Conservation (phyloP, 2,329 filamentous ascomycete genomes). For the Chaetoscypha palmicola region DNA sequence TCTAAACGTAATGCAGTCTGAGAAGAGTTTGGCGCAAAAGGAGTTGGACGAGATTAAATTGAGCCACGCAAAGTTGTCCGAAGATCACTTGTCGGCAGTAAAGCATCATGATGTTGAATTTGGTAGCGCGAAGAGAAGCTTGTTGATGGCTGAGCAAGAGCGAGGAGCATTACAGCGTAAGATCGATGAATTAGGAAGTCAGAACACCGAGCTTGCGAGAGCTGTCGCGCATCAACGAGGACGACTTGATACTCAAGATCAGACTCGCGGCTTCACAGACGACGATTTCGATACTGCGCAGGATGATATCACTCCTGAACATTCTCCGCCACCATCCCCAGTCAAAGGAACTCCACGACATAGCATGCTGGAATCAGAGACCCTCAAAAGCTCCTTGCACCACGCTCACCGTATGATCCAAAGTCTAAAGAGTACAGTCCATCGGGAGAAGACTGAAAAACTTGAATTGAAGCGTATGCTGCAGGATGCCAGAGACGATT, state of each 20-base stretch:
- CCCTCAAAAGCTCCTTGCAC: conserved; percentile 84
- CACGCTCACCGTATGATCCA: conserved; percentile 97
- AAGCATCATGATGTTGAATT: conserved; percentile 89
- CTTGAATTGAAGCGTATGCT: conserved; percentile 91
- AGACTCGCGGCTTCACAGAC: conserved; percentile 50
- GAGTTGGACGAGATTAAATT: conserved; percentile 88
- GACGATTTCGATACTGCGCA: conserved; percentile 58
- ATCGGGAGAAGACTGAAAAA: conserved; percentile 98
- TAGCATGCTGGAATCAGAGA: conserved; percentile 89
- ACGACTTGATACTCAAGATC: conserved; percentile 58
- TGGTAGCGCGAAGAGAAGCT: conserved; percentile 72
- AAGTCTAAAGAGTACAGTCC: conserved; percentile 87
- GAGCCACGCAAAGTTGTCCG: conserved; percentile 66
- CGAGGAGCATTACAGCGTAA: conserved; percentile 71
- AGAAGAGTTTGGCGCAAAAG: conserved; percentile 72
- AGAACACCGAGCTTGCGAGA: conserved; percentile 86
- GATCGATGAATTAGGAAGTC: conserved; percentile 77
- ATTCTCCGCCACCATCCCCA: conserved; percentile 84
- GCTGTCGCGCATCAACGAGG: conserved; percentile 70
- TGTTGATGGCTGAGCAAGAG: conserved; percentile 72
- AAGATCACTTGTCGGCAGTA: conserved; percentile 69
- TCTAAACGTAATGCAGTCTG: conserved; percentile 60
- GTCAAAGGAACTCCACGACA: conserved; percentile 88
- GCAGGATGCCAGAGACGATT: conserved; percentile 87
- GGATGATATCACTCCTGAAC: conserved; percentile 72